Conservation (phyloP, 305 asterid genomes). For the Solanum hybrid region DNA sequence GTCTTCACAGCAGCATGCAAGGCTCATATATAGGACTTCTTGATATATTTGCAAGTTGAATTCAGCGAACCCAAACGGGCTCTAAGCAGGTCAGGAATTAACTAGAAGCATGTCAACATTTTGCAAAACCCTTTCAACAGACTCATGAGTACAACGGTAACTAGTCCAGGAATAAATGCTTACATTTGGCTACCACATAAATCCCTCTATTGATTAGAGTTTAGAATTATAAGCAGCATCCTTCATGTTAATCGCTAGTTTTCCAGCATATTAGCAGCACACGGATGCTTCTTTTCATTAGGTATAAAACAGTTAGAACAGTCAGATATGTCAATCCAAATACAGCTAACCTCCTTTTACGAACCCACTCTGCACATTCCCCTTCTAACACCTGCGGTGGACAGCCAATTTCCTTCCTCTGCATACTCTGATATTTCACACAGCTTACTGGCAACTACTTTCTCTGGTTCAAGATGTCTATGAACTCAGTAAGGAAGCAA, state of each 20-base stretch:
- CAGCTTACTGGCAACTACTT: conserved; percentile 52
- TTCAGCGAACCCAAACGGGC: background rate
- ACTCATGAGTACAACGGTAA: background rate
- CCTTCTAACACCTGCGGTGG: conserved; percentile 41
- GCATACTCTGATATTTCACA: conserved; percentile 48
- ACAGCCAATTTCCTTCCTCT: conserved; percentile 72
- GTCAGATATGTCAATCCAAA: conserved; percentile 23
- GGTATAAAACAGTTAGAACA: conserved; percentile 37
- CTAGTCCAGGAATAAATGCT: background rate
- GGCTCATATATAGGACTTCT: background rate
- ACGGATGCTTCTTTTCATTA: conserved; percentile 37
- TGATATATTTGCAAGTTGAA: background rate
- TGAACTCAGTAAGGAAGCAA: conserved; percentile 59
- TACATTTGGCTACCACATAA: background rate
- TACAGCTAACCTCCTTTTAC: conserved; percentile 64
- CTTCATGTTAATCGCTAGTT: conserved; percentile 46
- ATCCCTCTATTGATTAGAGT: conserved; percentile 18
- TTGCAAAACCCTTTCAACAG: background rate
- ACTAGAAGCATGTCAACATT: background rate
- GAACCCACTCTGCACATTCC: conserved; percentile 46
- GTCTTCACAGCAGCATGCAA: background rate
- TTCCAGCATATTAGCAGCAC: conserved; percentile 25
- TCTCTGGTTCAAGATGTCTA: conserved; percentile 53
- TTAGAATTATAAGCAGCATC: conserved; percentile 33
- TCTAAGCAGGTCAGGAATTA: background rate